Percentiles rank a stretch among this genome's conserved stretches.
Evolutionary conservation across 148 eudicot genomes (phyloP).

Genomic region (Heliamphora exappendiculata): DNA sequence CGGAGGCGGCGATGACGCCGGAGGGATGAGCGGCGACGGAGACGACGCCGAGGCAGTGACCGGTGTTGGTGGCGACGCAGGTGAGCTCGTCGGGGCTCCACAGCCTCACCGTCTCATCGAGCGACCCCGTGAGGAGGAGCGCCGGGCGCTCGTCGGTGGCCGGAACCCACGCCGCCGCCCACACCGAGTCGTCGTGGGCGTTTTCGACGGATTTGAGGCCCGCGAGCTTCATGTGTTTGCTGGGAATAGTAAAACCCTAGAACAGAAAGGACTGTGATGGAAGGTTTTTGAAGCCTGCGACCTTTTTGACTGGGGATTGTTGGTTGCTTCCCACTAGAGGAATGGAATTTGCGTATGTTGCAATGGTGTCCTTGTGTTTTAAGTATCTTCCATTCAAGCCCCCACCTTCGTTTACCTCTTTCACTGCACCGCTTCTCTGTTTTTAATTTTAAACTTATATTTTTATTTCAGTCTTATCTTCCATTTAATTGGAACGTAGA

Average conservation of each 20-base stretch:
- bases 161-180: conserved; percentile 86
- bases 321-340: not conserved
- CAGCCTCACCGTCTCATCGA: conserved; percentile 76
- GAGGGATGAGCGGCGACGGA: conserved; percentile 92
- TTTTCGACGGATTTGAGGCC: conserved; percentile 52
- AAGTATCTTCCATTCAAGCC: not conserved
- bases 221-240: conserved; percentile 55
- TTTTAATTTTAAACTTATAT: too few species aligned
- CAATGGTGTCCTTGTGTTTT: not conserved
- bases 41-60: conserved; percentile 57
- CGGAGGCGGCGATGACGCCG: conserved; percentile 83
- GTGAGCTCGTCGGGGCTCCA: conserved; percentile 67
- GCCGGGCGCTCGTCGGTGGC: conserved; percentile 42
- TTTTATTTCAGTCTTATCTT: too few species aligned
- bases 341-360: not conserved
- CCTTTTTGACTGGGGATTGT: too few species aligned
- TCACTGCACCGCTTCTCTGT: not conserved
- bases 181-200: conserved; percentile 78
- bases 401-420: not conserved
- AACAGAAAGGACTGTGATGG: too few species aligned
- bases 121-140: conserved; percentile 77
- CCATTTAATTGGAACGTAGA: too few species aligned
- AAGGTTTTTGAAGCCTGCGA: not conserved
- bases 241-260: conserved; percentile 19
- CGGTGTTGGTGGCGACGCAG: conserved; percentile 44